Conservation (phyloP, 169 alveolate species). For the Eimeria tenella region DNA sequence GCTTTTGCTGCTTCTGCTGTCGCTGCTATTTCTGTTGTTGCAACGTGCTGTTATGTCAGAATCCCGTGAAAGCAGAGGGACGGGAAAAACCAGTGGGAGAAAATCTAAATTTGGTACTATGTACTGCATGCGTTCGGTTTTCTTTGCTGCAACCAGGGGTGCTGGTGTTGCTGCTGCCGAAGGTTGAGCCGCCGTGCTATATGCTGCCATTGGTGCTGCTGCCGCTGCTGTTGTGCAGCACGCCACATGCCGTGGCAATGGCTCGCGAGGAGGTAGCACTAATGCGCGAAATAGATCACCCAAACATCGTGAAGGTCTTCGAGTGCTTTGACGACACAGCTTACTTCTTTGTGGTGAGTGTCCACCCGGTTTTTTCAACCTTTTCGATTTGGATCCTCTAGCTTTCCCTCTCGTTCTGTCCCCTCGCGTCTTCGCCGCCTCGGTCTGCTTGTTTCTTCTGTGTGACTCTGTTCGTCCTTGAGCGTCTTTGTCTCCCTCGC, state of each 20-base stretch:
- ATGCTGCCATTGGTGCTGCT: not conserved
- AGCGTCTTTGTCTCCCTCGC: not conserved
- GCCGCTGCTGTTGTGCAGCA: conserved; percentile 43
- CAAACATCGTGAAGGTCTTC: conserved; percentile 72
- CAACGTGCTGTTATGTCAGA: not conserved
- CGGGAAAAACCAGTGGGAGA: too few relatives aligned
- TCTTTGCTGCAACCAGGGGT: too few relatives aligned
- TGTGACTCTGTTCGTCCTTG: not conserved
- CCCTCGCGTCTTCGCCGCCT: not conserved
- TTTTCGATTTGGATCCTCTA: not conserved
- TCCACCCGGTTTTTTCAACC: not conserved
- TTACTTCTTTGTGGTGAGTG: conserved; percentile 57
- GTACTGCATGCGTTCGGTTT: too few relatives aligned
- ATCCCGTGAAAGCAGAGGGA: not conserved
- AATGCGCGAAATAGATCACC: conserved; percentile 62
- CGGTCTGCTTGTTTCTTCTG: not conserved
- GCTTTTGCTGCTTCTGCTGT: conserved; percentile 12
- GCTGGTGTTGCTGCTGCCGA: not conserved
- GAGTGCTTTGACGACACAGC: conserved; percentile 74
- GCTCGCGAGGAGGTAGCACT: conserved; percentile 68
- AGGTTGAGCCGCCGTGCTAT: not conserved
- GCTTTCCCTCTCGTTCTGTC: not conserved
- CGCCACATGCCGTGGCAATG: conserved; percentile 51
- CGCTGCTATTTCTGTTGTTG: not conserved
- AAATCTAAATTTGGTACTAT: too few relatives aligned